These are phyloP conservation scores for Hanseniaspora thailandica DNA, from an alignment of 805 yeast species.

Conservation along the genomic window DNA sequence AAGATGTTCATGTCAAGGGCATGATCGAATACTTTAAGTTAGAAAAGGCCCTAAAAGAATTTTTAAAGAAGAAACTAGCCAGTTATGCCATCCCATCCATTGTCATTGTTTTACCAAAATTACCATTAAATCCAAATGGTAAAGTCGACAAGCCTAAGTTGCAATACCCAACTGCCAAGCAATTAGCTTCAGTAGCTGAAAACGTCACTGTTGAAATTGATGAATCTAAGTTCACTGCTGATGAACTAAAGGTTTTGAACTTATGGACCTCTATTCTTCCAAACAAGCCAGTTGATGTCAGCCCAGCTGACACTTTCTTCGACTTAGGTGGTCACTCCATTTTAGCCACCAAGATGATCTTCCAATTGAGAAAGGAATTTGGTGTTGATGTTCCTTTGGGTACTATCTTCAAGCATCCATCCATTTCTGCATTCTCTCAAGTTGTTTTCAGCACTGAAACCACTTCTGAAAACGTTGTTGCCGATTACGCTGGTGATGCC, in stretches of 20 bases:
- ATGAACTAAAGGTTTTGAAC: slow-evolving; percentile 60
- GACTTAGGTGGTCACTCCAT: slow-evolving; percentile 98
- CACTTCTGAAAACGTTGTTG: slow-evolving; percentile 11
- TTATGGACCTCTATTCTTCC: slow-evolving; percentile 83
- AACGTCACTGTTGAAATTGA: slow-evolving; percentile 34
- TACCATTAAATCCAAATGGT: slow-evolving; percentile 96
- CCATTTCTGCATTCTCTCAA: slow-evolving; percentile 63
- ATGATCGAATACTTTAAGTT: slow-evolving; percentile 63
- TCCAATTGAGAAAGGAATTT: slow-evolving; percentile 69
- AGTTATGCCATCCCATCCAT: slow-evolving; percentile 87
- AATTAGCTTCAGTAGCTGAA: slow-evolving; percentile 62
- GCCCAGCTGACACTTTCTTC: slow-evolving; percentile 79
- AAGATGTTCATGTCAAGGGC: slow-evolving; percentile 65
- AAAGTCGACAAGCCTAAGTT: slow-evolving; percentile 94
- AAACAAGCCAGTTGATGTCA: slow-evolving; percentile 63
- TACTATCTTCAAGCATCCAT: slow-evolving; percentile 78
- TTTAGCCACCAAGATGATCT: slow-evolving; percentile 92
- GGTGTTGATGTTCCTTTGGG: slow-evolving; percentile 80
- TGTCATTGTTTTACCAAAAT: slow-evolving; percentile 70
- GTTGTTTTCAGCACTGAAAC: slow-evolving; percentile 69
- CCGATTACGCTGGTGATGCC: slow-evolving; percentile 15
- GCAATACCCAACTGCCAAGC: slow-evolving; percentile 87
- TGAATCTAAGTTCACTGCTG: slow-evolving; percentile 46
- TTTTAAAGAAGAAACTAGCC: slow-evolving; percentile 79
- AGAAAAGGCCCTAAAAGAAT: slow-evolving; percentile 68